Evolutionary conservation across 192 early-diverging fungal genomes (phyloP).

Genomic region (Hyaloraphidium curvatum): DNA sequence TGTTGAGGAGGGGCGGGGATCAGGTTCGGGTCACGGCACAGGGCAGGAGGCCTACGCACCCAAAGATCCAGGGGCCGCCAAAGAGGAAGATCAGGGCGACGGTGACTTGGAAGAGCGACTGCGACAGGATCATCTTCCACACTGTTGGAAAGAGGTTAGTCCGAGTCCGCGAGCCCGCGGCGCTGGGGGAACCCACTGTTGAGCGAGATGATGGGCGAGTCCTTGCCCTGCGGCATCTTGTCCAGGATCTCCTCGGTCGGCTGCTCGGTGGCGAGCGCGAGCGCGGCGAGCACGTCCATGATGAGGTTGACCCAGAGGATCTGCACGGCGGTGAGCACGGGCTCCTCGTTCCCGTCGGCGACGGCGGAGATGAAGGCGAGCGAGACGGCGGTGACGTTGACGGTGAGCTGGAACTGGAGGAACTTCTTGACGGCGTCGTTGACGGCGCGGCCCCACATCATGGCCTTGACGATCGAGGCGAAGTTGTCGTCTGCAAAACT

Average conservation of each 20-base stretch:
- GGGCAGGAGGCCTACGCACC: neutral
- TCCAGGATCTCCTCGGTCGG: slow-evolving; percentile 66
- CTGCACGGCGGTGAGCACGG: slow-evolving; percentile 90
- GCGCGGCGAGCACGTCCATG: slow-evolving; percentile 97
- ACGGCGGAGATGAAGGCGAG: slow-evolving; percentile 62
- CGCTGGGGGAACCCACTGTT: too few species aligned
- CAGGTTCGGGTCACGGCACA: neutral
- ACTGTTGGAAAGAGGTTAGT: too few species aligned
- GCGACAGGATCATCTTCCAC: slow-evolving; percentile 81
- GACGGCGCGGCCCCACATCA: slow-evolving; percentile 90
- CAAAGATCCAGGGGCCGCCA: neutral
- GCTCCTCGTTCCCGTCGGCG: slow-evolving; percentile 33
- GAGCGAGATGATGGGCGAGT: slow-evolving; percentile 61
- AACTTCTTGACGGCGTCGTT: slow-evolving; percentile 98
- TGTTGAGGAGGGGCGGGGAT: neutral
- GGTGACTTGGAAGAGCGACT: slow-evolving; percentile 74
- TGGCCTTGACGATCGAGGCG: slow-evolving; percentile 86
- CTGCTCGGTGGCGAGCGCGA: slow-evolving; percentile 44
- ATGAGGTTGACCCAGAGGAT: slow-evolving; percentile 98
- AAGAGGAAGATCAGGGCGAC: slow-evolving; percentile 12
- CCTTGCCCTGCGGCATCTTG: slow-evolving; percentile 52
- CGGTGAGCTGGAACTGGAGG: slow-evolving; percentile 96
- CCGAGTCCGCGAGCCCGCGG: too few species aligned
- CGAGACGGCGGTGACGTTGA: slow-evolving; percentile 72
- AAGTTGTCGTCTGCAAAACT: slow-evolving; percentile 74